Base-by-base conservation (phyloP, 1,284 basidiomycete genomes). In the Cystobasidium sp. region DNA sequence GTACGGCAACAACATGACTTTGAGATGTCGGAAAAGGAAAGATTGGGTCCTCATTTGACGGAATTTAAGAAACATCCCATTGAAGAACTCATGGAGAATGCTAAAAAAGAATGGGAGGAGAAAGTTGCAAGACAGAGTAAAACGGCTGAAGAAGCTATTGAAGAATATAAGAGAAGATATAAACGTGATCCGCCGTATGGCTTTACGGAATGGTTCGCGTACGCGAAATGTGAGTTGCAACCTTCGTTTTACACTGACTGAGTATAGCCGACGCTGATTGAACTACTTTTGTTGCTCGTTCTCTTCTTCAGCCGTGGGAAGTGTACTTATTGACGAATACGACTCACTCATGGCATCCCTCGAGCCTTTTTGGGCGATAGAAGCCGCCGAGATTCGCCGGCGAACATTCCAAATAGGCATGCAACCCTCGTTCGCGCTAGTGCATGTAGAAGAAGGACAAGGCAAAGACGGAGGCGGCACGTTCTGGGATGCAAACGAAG, bases 291-390 rank as follows among this genome's bases (percentile, higher is more conserved):
- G 20, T 22, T 63, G 20, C 31, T 53, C 52, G 14, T 47, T 37
- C 16, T 20, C 41, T 64, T 64, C 22, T 16, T 64, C 49, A 74
- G 72, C 46, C 43, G 43, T 46, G 14, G 56, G 66, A 22, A 63
- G 52, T 43, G 58, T 74, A 12, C 55, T 68, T 2, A 51, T 74
- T 37, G 72, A 88, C 69, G 86, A 91, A 80, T 97, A 92, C 80
- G 91, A 96, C 79, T 87, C 88, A 44, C 85, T 96, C 18, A 81
- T 87, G 63, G 85, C 86, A 63, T 93, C 95, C 80, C 83, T 97
- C 69, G 87, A 86, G 41, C 93, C 93, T 0, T 97, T 93, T 80
- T 91, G 90, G 88, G 82, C 85, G 18, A 80, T 96, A 49, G 85
- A 86, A 14, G 90, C 90, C 0, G 85, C 85, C 74, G 92, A 95